Evolutionary conservation across 2,329 filamentous ascomycete species (phyloP).

Genomic region (Hawksworthiomyces lignivorus): DNA sequence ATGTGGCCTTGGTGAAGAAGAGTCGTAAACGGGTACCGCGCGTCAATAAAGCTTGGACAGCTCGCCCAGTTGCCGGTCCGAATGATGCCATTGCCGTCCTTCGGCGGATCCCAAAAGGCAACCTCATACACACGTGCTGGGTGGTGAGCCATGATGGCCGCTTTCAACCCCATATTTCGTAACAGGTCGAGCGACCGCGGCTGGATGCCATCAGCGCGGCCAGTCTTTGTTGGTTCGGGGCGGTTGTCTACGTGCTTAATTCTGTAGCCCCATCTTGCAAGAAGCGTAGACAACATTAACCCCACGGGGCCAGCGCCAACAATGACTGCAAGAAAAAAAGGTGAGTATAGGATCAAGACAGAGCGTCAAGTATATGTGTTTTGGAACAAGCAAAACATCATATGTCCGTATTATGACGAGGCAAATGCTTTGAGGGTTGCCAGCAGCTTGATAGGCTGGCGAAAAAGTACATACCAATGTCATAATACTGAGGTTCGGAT

Average conservation of each 20-base stretch:
- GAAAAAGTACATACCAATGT: conserved; percentile 8
- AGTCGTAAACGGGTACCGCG: conserved; percentile 63
- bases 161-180: conserved; percentile 83
- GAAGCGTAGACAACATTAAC: conserved; percentile 76
- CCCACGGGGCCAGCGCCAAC: conserved; percentile 85
- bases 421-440: too few species aligned
- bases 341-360: neutral
- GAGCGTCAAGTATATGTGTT: neutral
- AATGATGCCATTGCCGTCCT: conserved; percentile 48
- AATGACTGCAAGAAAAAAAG: conserved; percentile 53
- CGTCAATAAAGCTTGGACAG: conserved; percentile 76
- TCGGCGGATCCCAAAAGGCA: conserved; percentile 62
- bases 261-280: conserved; percentile 88
- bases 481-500: conserved; percentile 7
- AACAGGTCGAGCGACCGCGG: conserved; percentile 80
- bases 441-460: too few species aligned
- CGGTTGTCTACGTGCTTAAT: conserved; percentile 94
- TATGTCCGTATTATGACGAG: too few species aligned
- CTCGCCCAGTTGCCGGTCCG: conserved; percentile 73
- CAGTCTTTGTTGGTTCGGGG: conserved; percentile 73
- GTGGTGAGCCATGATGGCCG: conserved; percentile 77
- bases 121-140: conserved; percentile 80
- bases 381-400: neutral
- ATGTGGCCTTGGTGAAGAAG: conserved; percentile 65
- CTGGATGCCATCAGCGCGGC: conserved; percentile 86